Base-by-base conservation (phyloP, 1,139 yeast genomes). In the Hansenula sp. region DNA sequence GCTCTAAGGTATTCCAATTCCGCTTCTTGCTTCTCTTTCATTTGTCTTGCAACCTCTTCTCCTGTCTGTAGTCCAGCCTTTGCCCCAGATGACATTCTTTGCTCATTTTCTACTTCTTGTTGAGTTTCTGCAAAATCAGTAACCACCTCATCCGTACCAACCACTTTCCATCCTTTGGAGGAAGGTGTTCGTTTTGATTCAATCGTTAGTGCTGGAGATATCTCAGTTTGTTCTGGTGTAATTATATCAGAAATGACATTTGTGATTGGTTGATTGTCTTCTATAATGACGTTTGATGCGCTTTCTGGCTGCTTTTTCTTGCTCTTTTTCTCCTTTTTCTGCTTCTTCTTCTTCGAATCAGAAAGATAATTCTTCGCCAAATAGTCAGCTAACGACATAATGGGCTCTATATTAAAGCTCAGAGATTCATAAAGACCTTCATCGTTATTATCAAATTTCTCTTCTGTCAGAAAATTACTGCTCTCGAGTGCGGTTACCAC, bases 371-470 rank as follows among this genome's bases (percentile, higher is more conserved):
- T 73, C 47, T 73, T 69, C 14, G 75, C 65, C 32, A 79, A 60
- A 48, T 78, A 78, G 38, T 73, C 79, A 22, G 79, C 71, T 28
- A 77, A 59, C 3, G 79, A 71, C 76, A 70, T 66, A 17, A 32
- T 33, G 21, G 16, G 17, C 13, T 24, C 24, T 21, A 21, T 21
- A 6, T 21, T 21, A 7, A 21, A n/a, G n/a, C n/a, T n/a, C n/a
- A n/a, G n/a, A n/a, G n/a, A n/a, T n/a, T n/a, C n/a, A n/a, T n/a
- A n/a, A n/a, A n/a, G n/a, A n/a, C n/a, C n/a, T n/a, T 22, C 24
- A 22, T 8, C 7, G 24, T 22, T 22, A 13, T n/a, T 13, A n/a
- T 26, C 29, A 26, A 26, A 22, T 22, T 22, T 10, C 10, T 22
- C 24, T 8, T 8, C 24, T 22, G 10, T 10, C 24, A 22, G 10